A percentile compares a stretch with the other conserved stretches of the same genome.
Evolutionary conservation across 495 filamentous ascomycete species (phyloP).

Genomic region (Astrocystis sublimbata): DNA sequence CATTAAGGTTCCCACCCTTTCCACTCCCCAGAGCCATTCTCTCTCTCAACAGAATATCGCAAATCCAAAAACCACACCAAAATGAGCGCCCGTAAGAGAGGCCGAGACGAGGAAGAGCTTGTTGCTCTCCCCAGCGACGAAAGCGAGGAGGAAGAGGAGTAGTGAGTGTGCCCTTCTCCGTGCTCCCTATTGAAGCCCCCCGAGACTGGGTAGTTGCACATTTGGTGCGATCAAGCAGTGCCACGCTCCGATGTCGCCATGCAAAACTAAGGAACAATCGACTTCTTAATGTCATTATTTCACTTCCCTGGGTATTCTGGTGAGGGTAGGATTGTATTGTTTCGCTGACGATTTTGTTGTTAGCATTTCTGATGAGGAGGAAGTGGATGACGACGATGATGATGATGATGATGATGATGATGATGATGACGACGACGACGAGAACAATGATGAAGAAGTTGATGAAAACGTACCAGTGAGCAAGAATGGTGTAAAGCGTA

Average conservation of each 20-base stretch:
- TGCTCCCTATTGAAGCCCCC: background rate
- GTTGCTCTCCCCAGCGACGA: constrained; percentile 51
- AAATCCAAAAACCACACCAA: constrained; percentile 22
- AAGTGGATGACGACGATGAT: constrained; percentile 44
- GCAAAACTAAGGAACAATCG: too few relatives aligned
- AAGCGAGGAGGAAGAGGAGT: constrained; percentile 54
- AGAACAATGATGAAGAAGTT: constrained; percentile 40
- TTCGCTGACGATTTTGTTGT: background rate
- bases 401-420: constrained; percentile 43
- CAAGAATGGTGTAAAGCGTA: constrained; percentile 36
- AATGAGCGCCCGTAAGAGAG: constrained; percentile 53
- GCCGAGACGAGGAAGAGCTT: constrained; percentile 54
- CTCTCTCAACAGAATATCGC: constrained; percentile 28
- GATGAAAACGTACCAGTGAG: constrained; percentile 31
- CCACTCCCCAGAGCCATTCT: constrained; percentile 15
- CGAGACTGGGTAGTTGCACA: background rate
- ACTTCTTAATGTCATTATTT: background rate
- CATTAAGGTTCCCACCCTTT: constrained; percentile 24
- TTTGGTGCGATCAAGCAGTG: constrained; percentile 19
- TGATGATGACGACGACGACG: constrained; percentile 42
- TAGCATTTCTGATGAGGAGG: constrained; percentile 36
- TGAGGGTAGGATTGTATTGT: background rate
- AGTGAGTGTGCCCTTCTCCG: constrained; percentile 42
- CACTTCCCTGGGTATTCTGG: background rate
- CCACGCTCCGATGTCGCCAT: constrained; percentile 13